These are phyloP conservation scores for Oehlia diaphana DNA, from an alignment of 192 early-diverging fungal genomes.

Conservation along the genomic window DNA sequence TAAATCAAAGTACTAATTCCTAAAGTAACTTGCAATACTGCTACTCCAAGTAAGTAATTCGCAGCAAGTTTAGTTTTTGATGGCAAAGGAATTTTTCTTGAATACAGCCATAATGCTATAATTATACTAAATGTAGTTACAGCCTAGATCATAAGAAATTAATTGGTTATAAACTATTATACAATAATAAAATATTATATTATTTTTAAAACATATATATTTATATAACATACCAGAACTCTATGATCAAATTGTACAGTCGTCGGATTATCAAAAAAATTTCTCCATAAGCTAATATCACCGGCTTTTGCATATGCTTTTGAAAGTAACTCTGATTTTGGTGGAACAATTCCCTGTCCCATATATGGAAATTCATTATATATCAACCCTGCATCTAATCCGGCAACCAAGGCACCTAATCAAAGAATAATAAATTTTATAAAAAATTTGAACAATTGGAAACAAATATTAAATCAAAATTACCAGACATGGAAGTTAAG, in stretches of 20 bases:
- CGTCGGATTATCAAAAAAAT: constrained; percentile 91
- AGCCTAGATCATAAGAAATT: constrained; percentile 50
- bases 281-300: constrained; percentile 69
- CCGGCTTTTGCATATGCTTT: constrained; percentile 46
- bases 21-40: constrained; percentile 74
- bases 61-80: constrained; percentile 63
- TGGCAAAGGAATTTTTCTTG: constrained; percentile 73
- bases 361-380: constrained; percentile 98
- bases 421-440: neutral
- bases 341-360: constrained; percentile 84
- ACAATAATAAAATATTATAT: too few species aligned
- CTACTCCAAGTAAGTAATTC: constrained; percentile 75
- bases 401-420: constrained; percentile 82
- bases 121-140: constrained; percentile 76
- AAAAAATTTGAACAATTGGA: neutral
- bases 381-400: constrained; percentile 93
- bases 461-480: neutral
- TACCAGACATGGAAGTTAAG: constrained; percentile 83
- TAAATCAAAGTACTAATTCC: constrained; percentile 94
- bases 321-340: constrained; percentile 61
- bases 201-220: too few species aligned
- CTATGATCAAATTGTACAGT: constrained; percentile 97
- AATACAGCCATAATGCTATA: constrained; percentile 72
- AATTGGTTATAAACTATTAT: too few species aligned
- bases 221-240: constrained; percentile 58